These are phyloP conservation scores for Lipomyces yamanashiensis DNA, from an alignment of 805 yeast genomes.

Conservation along the genomic window DNA sequence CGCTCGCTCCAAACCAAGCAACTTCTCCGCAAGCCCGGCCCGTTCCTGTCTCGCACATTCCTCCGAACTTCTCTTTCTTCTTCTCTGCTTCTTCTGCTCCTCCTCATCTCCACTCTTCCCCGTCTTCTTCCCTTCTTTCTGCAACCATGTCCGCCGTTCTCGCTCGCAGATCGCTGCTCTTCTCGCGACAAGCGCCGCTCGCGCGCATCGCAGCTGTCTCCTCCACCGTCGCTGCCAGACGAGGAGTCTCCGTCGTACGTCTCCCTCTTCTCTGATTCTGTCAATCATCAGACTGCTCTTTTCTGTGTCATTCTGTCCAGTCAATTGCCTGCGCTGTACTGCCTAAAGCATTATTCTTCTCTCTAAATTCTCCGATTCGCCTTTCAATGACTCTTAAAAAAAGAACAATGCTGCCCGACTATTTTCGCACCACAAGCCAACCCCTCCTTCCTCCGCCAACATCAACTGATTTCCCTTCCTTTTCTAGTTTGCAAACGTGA, in stretches of 20 bases:
- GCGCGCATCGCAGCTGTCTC: conserved; percentile 6
- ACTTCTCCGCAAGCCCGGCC: background rate
- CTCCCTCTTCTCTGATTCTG: background rate
- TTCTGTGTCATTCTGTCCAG: background rate
- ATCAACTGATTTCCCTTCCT: no score
- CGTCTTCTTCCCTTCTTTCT: background rate
- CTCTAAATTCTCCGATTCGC: background rate
- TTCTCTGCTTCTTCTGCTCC: background rate
- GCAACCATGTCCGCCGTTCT: conserved; percentile 14
- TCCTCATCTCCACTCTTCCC: background rate
- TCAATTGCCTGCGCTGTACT: background rate
- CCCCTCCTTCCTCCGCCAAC: no score
- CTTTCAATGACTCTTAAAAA: background rate
- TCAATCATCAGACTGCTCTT: background rate
- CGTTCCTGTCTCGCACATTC: no score
- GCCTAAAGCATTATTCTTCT: background rate
- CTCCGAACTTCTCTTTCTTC: background rate
- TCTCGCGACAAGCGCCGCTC: conserved; percentile 6
- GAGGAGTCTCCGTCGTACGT: conserved; percentile 26
- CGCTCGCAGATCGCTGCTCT: conserved; percentile 12
- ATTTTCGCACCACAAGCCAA: no score
- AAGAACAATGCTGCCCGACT: background rate
- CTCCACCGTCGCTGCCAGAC: conserved; percentile 2
- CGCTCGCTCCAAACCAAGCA: background rate
- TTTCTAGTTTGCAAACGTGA: conserved; percentile 45